Evolutionary conservation across 305 asterid genomes (phyloP), one percentile per base, ranked within the genome.

Genomic region (Andrographis paniculata): DNA sequence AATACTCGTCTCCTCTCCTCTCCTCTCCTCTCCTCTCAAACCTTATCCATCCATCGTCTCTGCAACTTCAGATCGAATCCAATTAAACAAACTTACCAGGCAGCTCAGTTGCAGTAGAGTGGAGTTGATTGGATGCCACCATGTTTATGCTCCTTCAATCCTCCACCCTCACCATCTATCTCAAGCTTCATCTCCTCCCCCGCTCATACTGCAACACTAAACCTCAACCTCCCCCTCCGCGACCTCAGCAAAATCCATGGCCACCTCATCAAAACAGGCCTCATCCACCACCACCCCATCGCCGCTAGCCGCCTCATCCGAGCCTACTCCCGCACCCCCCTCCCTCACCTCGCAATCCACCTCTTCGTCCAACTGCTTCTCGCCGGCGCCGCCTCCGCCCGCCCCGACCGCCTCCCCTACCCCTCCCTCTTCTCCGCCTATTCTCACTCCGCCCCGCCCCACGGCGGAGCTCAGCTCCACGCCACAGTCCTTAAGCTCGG

Each of bases 401-500:
- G 53, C 36, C 88, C 95, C 10, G 66, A 52, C 0, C 59, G 49
- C 23, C 88, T 69, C 21, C 82, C 94, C 30, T 86, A 86, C 51
- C 94, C 94, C 16, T 82, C 94, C 0, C 70, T 86, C 49, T 77
- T 86, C 73, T 82, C 75, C 72, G 95, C 94, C 1, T 86, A 67
- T 42, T 55, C 82, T 52, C 66, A 58, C 47, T 74, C 78, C 17
- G 86, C 84, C 1, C 16, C 71, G 1, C 84, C 73, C n/a, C 46
- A 28, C 41, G 53, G 64, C 24, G 94, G 94, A 37, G 80, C 76
- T 35, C 94, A 82, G 63, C 79, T 82, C 50, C 94, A 82, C 62
- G 95, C 77, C 16, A 77, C 79, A 56, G 58, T 82, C 39, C 13
- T 79, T 4, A 86, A 82, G 58, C 52, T 60, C 30, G 94, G 86